These are phyloP conservation scores for Apiospora kogelbergensis DNA, from an alignment of 2,329 filamentous ascomycete genomes.

Conservation along the genomic window DNA sequence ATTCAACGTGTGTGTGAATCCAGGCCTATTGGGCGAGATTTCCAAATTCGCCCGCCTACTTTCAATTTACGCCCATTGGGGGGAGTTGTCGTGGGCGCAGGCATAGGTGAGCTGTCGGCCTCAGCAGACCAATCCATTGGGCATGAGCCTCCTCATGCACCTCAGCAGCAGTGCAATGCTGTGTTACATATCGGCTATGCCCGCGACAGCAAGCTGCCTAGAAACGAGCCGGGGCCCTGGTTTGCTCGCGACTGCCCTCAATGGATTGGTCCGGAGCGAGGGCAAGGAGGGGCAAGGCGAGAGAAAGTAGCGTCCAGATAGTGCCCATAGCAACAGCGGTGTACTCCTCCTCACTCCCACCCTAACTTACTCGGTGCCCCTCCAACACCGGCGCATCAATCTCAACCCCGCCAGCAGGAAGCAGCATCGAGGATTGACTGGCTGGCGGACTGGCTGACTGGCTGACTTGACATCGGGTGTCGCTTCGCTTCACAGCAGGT, in stretches of 20 bases:
- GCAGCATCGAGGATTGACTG: not conserved
- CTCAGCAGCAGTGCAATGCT: not conserved
- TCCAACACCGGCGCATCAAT: not conserved
- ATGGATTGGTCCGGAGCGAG: not conserved
- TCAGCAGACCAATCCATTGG: not conserved
- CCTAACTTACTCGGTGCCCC: not conserved
- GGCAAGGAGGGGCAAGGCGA: not conserved
- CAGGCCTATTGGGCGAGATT: not conserved
- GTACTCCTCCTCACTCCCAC: not conserved
- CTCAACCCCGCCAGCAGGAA: not conserved
- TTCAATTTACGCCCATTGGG: not conserved
- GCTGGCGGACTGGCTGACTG: too few relatives aligned
- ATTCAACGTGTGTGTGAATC: not conserved
- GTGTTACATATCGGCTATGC: not conserved
- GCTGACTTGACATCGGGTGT: not conserved
- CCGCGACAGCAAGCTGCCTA: not conserved
- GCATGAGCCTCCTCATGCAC: slow-evolving; percentile 4
- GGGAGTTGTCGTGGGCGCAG: not conserved
- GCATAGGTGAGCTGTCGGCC: not conserved
- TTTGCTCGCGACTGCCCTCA: not conserved
- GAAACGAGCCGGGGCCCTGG: not conserved
- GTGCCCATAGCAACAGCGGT: slow-evolving; percentile 6
- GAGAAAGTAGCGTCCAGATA: not conserved
- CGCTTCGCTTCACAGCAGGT: slow-evolving; percentile 6
- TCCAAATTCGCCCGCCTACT: not conserved